Percentiles rank a stretch among this genome's conserved stretches.
Evolutionary conservation across 257 asterid genomes (phyloP).

Genomic region (Striga asiatica): DNA sequence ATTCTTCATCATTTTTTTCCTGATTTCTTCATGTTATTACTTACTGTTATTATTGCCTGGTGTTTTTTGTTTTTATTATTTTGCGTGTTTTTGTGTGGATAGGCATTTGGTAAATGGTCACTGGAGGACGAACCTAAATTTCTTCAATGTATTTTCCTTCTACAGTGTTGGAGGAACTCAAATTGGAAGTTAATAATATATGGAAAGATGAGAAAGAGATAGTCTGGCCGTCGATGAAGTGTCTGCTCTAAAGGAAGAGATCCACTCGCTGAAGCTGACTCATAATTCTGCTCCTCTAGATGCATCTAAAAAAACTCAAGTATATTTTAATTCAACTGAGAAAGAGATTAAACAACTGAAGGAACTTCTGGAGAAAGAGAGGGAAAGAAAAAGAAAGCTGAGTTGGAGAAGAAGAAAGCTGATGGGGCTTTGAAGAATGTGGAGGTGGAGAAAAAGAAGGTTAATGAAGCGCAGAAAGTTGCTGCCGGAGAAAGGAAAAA

Average conservation of each 20-base stretch:
- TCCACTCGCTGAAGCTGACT: constrained; percentile 38
- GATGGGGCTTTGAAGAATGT: constrained; percentile 37
- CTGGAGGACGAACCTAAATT: no score
- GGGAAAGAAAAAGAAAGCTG: constrained; percentile 27
- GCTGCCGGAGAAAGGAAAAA: constrained; percentile 32
- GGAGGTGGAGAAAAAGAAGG: constrained; percentile 39
- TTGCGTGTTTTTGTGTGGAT: neutral
- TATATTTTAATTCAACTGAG: constrained; percentile 29
- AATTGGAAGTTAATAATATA: constrained; percentile 26
- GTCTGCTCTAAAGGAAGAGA: constrained; percentile 46
- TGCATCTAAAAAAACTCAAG: constrained; percentile 29
- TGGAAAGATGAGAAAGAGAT: constrained; percentile 47
- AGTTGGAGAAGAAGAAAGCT: constrained; percentile 31
- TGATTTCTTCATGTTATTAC: no score
- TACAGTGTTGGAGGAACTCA: constrained; percentile 45
- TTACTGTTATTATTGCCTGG: neutral
- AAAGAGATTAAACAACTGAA: constrained; percentile 39
- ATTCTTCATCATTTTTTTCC: neutral
- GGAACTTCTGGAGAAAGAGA: constrained; percentile 55
- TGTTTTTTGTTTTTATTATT: neutral
- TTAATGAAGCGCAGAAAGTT: constrained; percentile 30
- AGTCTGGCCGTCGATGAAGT: constrained; percentile 48
- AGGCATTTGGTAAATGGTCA: no score
- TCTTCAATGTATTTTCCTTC: constrained; percentile 2
- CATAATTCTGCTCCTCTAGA: constrained; percentile 23